phyloP scores from a whole-genome alignment of 2,329 filamentous ascomycete genomes.

The Aspergillus niger region DNA sequence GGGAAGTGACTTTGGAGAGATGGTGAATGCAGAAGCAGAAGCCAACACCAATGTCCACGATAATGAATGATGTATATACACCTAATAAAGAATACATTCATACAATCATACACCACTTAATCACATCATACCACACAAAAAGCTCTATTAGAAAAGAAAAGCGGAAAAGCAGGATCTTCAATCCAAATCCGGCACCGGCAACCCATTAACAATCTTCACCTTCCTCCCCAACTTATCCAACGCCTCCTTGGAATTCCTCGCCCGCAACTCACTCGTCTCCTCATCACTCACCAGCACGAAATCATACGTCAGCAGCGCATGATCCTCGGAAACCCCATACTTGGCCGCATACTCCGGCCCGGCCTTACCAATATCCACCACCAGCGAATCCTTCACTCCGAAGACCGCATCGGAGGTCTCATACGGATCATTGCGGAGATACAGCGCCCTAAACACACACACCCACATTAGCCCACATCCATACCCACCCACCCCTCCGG shows the following conservation, averaged over 20 bases:
- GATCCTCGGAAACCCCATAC: slow-evolving; percentile 66
- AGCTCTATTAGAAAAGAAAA: too few relatives aligned
- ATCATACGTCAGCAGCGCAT: slow-evolving; percentile 67
- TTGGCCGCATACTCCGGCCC: slow-evolving; percentile 57
- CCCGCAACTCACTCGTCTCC: slow-evolving; percentile 67
- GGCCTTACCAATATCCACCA: slow-evolving; percentile 65
- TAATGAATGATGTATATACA: slow-evolving; percentile 14
- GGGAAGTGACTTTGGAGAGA: slow-evolving; percentile 36
- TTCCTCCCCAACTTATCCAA: slow-evolving; percentile 66
- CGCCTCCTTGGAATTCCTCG: slow-evolving; percentile 67
- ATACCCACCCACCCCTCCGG: neutral
- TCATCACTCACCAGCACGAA: slow-evolving; percentile 75
- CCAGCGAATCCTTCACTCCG: slow-evolving; percentile 77
- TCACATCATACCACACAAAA: too few relatives aligned
- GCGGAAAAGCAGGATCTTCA: slow-evolving; percentile 25
- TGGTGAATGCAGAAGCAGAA: slow-evolving; percentile 22
- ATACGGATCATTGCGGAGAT: slow-evolving; percentile 75
- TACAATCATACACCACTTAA: too few relatives aligned
- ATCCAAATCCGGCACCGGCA: slow-evolving; percentile 72
- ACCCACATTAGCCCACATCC: neutral
- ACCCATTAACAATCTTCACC: slow-evolving; percentile 73
- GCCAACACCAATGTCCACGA: neutral
- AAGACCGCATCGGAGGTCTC: slow-evolving; percentile 84
- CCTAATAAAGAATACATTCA: neutral
- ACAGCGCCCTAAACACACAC: slow-evolving; percentile 62